Conservation (phyloP, 2,329 filamentous ascomycete species). For the Sporothrix brunneoviolacea region DNA sequence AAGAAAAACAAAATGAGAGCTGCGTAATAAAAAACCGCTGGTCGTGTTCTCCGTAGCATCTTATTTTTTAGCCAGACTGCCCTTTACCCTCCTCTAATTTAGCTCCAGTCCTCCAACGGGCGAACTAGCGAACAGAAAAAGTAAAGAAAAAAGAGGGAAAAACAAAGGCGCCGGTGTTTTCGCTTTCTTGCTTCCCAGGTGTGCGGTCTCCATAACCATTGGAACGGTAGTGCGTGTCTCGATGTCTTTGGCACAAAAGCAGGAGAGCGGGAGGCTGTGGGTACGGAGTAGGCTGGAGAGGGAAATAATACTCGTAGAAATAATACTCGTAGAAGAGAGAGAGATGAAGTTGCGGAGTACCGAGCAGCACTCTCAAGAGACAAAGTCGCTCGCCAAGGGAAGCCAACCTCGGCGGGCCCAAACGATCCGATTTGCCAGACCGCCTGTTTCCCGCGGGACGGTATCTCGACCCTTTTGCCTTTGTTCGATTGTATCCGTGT, state of each 20-base stretch:
- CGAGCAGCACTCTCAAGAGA: not conserved
- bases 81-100: no score
- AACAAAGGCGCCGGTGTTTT: no score
- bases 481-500: not conserved
- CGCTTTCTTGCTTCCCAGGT: no score
- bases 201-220: not conserved
- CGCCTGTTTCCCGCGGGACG: not conserved
- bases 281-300: no score
- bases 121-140: no score
- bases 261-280: no score
- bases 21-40: not conserved
- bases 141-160: no score
- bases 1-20: not conserved
- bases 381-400: not conserved
- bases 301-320: no score
- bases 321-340: not conserved
- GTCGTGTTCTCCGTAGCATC: no score
- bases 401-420: not conserved
- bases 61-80: no score
- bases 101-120: no score
- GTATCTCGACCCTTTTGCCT: no score
- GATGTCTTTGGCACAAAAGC: not conserved
- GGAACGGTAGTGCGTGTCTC: not conserved
- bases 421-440: slow-evolving; percentile 9
- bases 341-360: not conserved